Base-by-base conservation (phyloP, 2,329 filamentous ascomycete species). In the Aspergillus neoniger region DNA sequence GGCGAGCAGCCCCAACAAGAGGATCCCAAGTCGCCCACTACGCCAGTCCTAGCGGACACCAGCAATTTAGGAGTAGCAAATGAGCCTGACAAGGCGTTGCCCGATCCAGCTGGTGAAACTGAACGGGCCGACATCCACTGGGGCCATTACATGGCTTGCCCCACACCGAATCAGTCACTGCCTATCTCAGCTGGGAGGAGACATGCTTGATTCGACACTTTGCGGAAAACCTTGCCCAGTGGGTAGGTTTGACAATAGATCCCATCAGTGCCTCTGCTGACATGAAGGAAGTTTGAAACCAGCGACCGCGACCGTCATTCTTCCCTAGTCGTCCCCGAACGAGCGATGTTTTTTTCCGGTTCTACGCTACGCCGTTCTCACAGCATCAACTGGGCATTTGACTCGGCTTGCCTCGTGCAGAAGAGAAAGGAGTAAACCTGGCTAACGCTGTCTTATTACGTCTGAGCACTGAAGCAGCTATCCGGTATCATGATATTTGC, bases 271-370 rank as follows among this genome's bases (percentile, higher is more conserved):
- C 25, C 23, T 1, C 25, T 25, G 1, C 41, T 59, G 7, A 62
- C 32, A 0, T 6, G 2, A 10, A 14, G 1, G 4, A n/a, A 59
- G 60, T 62, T 62, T 19, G 57, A 59, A 30, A 15, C 39, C 4
- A 62, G 44, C 14, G 57, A 62, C 52, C 43, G 38, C 25, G 57
- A 62, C 15, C 53, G 53, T 9, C 60, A 62, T 17, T 62, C 60
- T 5, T 23, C 57, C 2, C n/a, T 60, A 12, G 39, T 52, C 19
- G 49, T 62, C 2, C 53, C 57, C 3, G 41, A 59, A 9, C 57
- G 57, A 14, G 36, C 60, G 2, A 53, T 62, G 38, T 53, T 57
- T 14, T 57, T 14, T 60, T 12, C 57, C 53, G 1, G 57, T 57
- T 1, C 53, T 62, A 6, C 43, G 53, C 8, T 62, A 57, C 23